Evolutionary conservation across 108 stramenopile genomes (phyloP), one percentile per base, ranked within the genome.

Genomic region (Discostella pseudostelligera): DNA sequence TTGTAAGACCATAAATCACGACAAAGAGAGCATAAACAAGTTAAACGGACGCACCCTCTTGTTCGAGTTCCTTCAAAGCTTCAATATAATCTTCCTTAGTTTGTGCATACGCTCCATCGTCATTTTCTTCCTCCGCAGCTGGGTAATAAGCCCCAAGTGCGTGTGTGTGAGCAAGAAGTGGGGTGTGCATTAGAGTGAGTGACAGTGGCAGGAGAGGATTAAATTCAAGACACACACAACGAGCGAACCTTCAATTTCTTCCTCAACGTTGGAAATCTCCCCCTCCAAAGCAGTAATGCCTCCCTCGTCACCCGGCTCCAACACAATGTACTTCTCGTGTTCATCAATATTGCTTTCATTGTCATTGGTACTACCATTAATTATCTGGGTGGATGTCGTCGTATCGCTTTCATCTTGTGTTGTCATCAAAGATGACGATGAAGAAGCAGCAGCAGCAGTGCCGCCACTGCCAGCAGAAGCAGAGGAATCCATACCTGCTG

Each of bases 81-180:
- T 69, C 58, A 39, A 56, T 61, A 19, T 68, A 59, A 11, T 60
- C 55, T 39, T 64, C 74, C 25, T 76, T 68, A 2, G 13, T 14
- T 19, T 20, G 0, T 0, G 39, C 50, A 4, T 29, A 22, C 19
- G 1, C 61, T 13, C 45, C 73, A 16, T 63, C 74, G 50, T 68
- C 62, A 45, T 74, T 51, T 19, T 42, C 26, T 26, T 67, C 61
- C 35, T 54, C 28, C 11, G 57, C 63, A 49, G 19, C 22, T 45
- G 0, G 42, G 21, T 25, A 21, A 9, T 40, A 16, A 45, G 8
- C 26, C 44, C 21, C 43, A 45, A 44, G 4, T 5, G n/a, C n/a
- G n/a, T n/a, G n/a, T n/a, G n/a, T n/a, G n/a, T n/a, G n/a, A n/a
- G n/a, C n/a, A n/a, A n/a, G n/a, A n/a, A n/a, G n/a, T n/a, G 10